Base-by-base conservation (phyloP, 1,284 basidiomycete genomes). In the Boletus semigastroideus region DNA sequence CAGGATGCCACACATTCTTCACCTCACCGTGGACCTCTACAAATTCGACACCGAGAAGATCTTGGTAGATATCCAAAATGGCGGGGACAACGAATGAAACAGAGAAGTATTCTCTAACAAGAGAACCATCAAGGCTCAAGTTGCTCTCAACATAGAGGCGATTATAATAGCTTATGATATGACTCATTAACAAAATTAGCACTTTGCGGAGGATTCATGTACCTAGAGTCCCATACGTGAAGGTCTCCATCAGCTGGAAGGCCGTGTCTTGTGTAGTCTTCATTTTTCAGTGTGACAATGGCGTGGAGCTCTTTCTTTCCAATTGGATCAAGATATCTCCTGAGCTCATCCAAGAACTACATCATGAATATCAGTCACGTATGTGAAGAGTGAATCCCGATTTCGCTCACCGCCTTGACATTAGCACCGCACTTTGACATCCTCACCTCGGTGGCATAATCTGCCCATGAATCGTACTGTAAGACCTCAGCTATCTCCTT, bases 21-120 rank as follows among this genome's bases (percentile, higher is more conserved):
- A 13, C 31, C 76, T 66, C 22, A 14, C 57, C 57, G 77, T 3
- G 72, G 46, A 86, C 75, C 60, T 82, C 79, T 40, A 85, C 74
- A 59, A 93, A 91, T 52, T 75, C 76, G 34, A 93, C 88, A 11
- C 86, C 78, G 16, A 94, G 78, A n/a, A 93, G 71, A 52, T 82
- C 82, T 67, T 92, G 87, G 67, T 93, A 94, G 61, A 92, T 90
- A 27, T 82, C 74, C 40, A 94, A 75, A 59, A 94, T 90, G 0
- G 86, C 77, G 4, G 88, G 86, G 6, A 93, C 87, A 39, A 93
- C 87, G 20, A 83, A 78, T 2, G 83, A 76, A 2, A 93, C 91
- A 1, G 90, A 89, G 78, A 94, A 92, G 68, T 92, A 90, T 64
- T 92, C 87, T 69, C 92, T 92, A 54, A 92, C 83, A 16, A 86